These are phyloP conservation scores for Pyrenochaeta sp. DNA, from an alignment of 2,329 filamentous ascomycete genomes.

Conservation along the genomic window DNA sequence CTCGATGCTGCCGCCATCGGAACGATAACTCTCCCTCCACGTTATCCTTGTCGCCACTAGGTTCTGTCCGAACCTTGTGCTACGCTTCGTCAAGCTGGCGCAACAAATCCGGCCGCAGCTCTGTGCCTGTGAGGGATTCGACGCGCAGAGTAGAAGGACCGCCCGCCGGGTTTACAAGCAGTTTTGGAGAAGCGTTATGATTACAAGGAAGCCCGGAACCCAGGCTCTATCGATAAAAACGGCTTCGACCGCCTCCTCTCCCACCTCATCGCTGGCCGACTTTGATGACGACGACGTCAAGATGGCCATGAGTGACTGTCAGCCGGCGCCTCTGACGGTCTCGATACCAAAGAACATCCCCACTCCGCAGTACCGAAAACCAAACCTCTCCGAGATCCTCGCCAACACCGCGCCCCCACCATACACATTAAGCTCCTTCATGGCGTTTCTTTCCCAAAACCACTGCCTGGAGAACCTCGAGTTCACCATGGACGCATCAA, in stretches of 20 bases:
- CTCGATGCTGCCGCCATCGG: constrained; percentile 38
- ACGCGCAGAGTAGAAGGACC: constrained; percentile 42
- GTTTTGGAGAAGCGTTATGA: constrained; percentile 49
- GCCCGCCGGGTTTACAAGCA: constrained; percentile 47
- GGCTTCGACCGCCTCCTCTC: constrained; percentile 44
- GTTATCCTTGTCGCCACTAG: constrained; percentile 33
- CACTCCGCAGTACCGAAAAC: constrained; percentile 65
- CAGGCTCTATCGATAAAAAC: constrained; percentile 42
- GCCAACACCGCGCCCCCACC: constrained; percentile 84
- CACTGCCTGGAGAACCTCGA: constrained; percentile 96
- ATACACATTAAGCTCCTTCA: constrained; percentile 91
- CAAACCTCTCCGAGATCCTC: constrained; percentile 85
- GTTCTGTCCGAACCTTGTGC: constrained; percentile 46
- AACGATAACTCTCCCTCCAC: constrained; percentile 29
- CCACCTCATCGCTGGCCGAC: constrained; percentile 39
- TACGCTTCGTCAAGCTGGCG: constrained; percentile 47
- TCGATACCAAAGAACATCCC: constrained; percentile 54
- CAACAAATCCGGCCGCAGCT: constrained; percentile 40
- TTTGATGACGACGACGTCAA: constrained; percentile 56
- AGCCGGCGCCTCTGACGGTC: constrained; percentile 57
- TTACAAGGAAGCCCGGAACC: constrained; percentile 37
- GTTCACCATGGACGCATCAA: constrained; percentile 92
- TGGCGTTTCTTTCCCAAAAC: constrained; percentile 95
- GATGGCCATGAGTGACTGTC: constrained; percentile 57
- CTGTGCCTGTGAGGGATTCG: constrained; percentile 44